These are phyloP conservation scores for Dactylonectria estremocensis DNA, from an alignment of 2,329 filamentous ascomycete genomes.

Conservation along the genomic window DNA sequence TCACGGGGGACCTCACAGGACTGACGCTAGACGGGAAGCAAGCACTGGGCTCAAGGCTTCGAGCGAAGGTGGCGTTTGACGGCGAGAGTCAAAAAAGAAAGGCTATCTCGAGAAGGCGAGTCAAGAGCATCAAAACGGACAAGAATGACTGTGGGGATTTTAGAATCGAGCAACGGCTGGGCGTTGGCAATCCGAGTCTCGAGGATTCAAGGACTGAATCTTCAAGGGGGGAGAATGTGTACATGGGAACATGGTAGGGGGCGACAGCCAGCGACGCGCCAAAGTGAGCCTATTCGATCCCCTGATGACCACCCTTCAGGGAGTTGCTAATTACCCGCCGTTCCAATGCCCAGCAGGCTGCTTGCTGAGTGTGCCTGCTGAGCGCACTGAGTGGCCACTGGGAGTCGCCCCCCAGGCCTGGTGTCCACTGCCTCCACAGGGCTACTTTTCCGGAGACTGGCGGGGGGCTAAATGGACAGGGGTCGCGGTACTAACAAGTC, in stretches of 20 bases:
- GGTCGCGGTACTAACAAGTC: background rate
- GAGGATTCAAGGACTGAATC: slow-evolving; percentile 31
- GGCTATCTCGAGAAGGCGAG: slow-evolving; percentile 28
- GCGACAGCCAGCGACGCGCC: slow-evolving; percentile 20
- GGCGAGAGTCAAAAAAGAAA: slow-evolving; percentile 31
- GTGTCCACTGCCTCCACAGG: slow-evolving; percentile 35
- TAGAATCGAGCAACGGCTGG: slow-evolving; percentile 22
- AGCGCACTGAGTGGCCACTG: slow-evolving; percentile 24
- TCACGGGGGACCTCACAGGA: slow-evolving; percentile 19
- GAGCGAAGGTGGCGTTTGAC: slow-evolving; percentile 11
- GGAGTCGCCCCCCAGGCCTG: slow-evolving; percentile 6
- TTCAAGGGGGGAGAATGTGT: slow-evolving; percentile 43
- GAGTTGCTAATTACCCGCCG: slow-evolving; percentile 37
- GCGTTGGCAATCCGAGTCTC: slow-evolving; percentile 38
- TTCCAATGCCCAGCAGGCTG: slow-evolving; percentile 31
- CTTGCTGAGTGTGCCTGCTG: slow-evolving; percentile 20
- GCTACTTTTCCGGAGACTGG: slow-evolving; percentile 25
- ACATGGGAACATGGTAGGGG: slow-evolving; percentile 12
- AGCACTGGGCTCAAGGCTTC: background rate
- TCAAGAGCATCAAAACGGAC: slow-evolving; percentile 28
- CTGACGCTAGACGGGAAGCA: slow-evolving; percentile 1
- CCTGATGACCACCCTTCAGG: slow-evolving; percentile 22
- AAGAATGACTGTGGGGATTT: slow-evolving; percentile 44
- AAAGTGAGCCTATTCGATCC: slow-evolving; percentile 33
- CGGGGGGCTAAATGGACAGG: slow-evolving; percentile 10